These are phyloP conservation scores for Coemansia javaensis DNA, from an alignment of 192 early-diverging fungal genomes.

Conservation along the genomic window DNA sequence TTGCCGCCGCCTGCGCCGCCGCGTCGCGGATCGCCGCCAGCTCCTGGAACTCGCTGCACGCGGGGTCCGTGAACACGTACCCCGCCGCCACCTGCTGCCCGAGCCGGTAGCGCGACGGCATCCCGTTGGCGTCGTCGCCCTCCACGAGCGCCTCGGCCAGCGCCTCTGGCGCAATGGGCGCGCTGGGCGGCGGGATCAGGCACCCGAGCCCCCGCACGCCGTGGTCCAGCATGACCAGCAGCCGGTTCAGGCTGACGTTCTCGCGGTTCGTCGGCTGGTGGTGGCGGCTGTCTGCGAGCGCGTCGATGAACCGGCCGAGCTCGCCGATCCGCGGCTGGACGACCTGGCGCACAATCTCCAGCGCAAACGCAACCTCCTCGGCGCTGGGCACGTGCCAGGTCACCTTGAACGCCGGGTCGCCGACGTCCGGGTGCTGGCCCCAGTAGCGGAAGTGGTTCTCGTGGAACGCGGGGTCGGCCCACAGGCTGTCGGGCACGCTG, in stretches of 20 bases:
- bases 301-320: conserved; percentile 19
- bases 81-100: conserved; percentile 52
- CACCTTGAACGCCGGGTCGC: conserved; percentile 47
- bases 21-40: conserved; percentile 51
- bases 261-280: conserved; percentile 20
- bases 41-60: conserved; percentile 48
- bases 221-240: conserved; percentile 12
- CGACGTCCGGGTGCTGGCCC: conserved; percentile 59
- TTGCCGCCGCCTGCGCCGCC: conserved; percentile 53
- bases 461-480: conserved; percentile 53
- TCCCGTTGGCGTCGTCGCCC: conserved; percentile 17
- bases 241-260: conserved; percentile 31
- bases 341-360: conserved; percentile 58
- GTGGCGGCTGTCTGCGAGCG: not conserved
- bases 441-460: conserved; percentile 68
- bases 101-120: conserved; percentile 26
- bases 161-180: conserved; percentile 2
- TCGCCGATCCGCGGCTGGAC: conserved; percentile 36
- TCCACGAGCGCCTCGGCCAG: conserved; percentile 16
- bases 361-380: conserved; percentile 62
- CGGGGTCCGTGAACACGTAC: conserved; percentile 64
- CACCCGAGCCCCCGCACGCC: conserved; percentile 26
- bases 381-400: conserved; percentile 75
- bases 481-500: conserved; percentile 28
- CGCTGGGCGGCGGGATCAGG: conserved; percentile 24